Conservation (phyloP, 2,329 filamentous ascomycete species). For the Colletotrichum australisinense region DNA sequence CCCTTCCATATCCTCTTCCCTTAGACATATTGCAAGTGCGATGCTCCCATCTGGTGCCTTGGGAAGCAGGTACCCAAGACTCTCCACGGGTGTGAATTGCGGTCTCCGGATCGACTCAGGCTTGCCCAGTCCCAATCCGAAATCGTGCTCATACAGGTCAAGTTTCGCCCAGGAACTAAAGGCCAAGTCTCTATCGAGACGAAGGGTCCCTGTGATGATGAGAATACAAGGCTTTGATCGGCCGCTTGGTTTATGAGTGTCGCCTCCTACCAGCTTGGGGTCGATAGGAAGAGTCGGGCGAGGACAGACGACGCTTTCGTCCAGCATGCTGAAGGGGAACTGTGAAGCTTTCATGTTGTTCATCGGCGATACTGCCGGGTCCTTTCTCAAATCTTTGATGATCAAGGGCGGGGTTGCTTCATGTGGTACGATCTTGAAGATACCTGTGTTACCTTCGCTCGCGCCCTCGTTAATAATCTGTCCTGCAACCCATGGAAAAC, state of each 20-base stretch:
- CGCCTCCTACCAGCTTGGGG: slow-evolving; percentile 34
- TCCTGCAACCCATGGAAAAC: slow-evolving; percentile 61
- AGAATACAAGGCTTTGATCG: slow-evolving; percentile 50
- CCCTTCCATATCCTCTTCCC: slow-evolving; percentile 58
- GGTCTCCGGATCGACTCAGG: slow-evolving; percentile 61
- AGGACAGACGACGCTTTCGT: slow-evolving; percentile 53
- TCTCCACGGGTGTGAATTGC: slow-evolving; percentile 55
- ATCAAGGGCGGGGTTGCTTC: slow-evolving; percentile 47
- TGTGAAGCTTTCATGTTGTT: slow-evolving; percentile 47
- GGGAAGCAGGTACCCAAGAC: slow-evolving; percentile 63
- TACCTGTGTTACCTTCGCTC: slow-evolving; percentile 42
- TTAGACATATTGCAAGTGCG: slow-evolving; percentile 55
- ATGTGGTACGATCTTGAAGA: slow-evolving; percentile 52
- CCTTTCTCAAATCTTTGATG: slow-evolving; percentile 55
- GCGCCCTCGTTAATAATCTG: slow-evolving; percentile 50
- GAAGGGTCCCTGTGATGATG: slow-evolving; percentile 48
- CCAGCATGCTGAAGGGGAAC: slow-evolving; percentile 61
- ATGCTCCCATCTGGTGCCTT: slow-evolving; percentile 55
- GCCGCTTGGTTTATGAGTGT: slow-evolving; percentile 49
- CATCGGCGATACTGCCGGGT: slow-evolving; percentile 50
- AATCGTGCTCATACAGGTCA: slow-evolving; percentile 57
- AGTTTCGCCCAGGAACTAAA: slow-evolving; percentile 66
- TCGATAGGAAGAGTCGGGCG: slow-evolving; percentile 25
- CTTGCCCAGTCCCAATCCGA: slow-evolving; percentile 56
- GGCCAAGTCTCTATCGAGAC: slow-evolving; percentile 56